Percentiles rank a stretch among this genome's conserved stretches.
Conservation (phyloP, 1,284 basidiomycete species). For the Microstroma glucosiphilum region DNA sequence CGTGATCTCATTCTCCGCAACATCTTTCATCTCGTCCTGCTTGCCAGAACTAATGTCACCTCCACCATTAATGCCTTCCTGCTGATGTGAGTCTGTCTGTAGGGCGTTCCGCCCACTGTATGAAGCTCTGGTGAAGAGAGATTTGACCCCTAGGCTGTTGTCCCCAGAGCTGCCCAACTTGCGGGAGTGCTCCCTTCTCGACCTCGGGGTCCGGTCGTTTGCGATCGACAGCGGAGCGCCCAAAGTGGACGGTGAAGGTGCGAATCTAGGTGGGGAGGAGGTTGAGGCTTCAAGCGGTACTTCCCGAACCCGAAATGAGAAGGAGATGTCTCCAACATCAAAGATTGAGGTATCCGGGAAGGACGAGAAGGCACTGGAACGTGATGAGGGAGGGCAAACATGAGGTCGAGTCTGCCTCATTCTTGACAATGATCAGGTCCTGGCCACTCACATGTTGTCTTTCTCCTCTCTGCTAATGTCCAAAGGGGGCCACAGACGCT, state of each 20-base stretch:
- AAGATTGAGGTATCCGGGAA: slow-evolving; percentile 73
- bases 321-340: slow-evolving; percentile 39
- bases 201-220: too few species aligned
- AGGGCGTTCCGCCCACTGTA: too few species aligned
- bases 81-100: too few species aligned
- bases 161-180: too few species aligned
- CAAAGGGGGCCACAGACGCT: slow-evolving; percentile 64
- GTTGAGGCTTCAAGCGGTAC: slow-evolving; percentile 28
- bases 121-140: too few species aligned
- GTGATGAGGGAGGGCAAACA: background rate
- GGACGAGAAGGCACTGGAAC: slow-evolving; percentile 68
- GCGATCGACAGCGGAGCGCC: background rate
- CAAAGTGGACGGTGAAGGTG: background rate
- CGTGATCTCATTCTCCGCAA: too few species aligned
- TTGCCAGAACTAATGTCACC: too few species aligned
- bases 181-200: too few species aligned
- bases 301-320: slow-evolving; percentile 47
- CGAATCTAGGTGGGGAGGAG: slow-evolving; percentile 4
- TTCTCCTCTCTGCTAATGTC: slow-evolving; percentile 62
- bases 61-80: too few species aligned
- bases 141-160: too few species aligned
- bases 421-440: background rate
- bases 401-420: background rate
- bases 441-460: slow-evolving; percentile 64
- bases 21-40: too few species aligned